phyloP scores from a whole-genome alignment of 345 rosid genomes.

The Sonneratia caseolaris region DNA sequence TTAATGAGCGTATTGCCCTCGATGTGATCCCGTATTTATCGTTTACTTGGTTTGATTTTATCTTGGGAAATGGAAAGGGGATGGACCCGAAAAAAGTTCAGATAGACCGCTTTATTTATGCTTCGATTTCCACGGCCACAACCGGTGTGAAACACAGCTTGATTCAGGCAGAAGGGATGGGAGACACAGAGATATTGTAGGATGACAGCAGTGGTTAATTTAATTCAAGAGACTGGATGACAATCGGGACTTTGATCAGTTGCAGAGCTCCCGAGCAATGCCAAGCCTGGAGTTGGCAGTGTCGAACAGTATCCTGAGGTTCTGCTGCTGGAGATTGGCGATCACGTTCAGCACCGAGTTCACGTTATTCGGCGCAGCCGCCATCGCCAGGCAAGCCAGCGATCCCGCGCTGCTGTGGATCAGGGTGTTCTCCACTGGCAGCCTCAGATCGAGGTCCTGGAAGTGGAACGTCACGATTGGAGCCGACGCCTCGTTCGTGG shows the following conservation, averaged over 20 bases:
- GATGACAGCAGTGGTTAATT: not conserved
- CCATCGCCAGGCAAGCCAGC: conserved; percentile 74
- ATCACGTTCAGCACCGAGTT: conserved; percentile 68
- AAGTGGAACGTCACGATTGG: conserved; percentile 56
- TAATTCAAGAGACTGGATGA: not conserved
- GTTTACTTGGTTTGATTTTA: too few relatives aligned
- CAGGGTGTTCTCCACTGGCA: conserved; percentile 79
- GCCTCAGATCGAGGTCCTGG: conserved; percentile 38
- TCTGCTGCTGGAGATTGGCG: conserved; percentile 91
- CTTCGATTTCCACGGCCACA: too few relatives aligned
- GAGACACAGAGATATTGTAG: not conserved
- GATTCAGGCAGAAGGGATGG: not conserved
- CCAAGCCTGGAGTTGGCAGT: conserved; percentile 65
- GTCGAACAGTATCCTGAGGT: conserved; percentile 65
- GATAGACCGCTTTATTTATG: too few relatives aligned
- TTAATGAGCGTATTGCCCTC: too few relatives aligned
- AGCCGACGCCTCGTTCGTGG: conserved; percentile 28
- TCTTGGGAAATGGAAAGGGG: too few relatives aligned
- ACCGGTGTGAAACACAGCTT: too few relatives aligned
- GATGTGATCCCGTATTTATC: too few relatives aligned
- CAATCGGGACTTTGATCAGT: conserved; percentile 17
- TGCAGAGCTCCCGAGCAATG: conserved; percentile 70
- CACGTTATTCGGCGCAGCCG: conserved; percentile 47
- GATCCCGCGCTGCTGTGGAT: conserved; percentile 76
- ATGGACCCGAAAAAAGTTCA: too few relatives aligned